Evolutionary conservation across 495 filamentous ascomycete species (phyloP).

Genomic region (Hypoxylon fragiforme): DNA sequence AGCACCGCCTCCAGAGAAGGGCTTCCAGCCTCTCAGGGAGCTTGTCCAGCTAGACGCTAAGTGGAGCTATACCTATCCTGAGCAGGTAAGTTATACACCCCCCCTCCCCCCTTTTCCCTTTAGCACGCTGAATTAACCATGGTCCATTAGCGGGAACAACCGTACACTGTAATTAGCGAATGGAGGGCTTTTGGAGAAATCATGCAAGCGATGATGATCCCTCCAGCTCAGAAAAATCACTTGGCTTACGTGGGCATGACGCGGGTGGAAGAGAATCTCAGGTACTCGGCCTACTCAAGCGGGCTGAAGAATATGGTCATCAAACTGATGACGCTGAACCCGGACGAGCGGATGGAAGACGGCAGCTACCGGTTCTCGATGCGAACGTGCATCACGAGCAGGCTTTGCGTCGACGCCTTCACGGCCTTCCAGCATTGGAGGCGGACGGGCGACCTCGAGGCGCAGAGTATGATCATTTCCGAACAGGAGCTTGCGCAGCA

Average conservation of each 20-base stretch:
- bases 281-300: conserved; percentile 10
- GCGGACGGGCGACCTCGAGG: conserved; percentile 1
- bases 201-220: conserved; percentile 38
- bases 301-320: conserved; percentile 29
- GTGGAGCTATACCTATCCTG: conserved; percentile 23
- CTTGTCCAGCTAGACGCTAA: conserved; percentile 10
- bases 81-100: conserved; percentile 19
- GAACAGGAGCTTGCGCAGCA: neutral
- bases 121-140: conserved; percentile 9
- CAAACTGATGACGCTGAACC: conserved; percentile 31
- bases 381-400: conserved; percentile 14
- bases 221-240: conserved; percentile 7
- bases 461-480: neutral
- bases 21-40: conserved; percentile 9
- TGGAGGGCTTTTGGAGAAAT: conserved; percentile 36
- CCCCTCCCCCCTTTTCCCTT: neutral
- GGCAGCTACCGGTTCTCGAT: neutral
- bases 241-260: conserved; percentile 8
- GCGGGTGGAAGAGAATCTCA: conserved; percentile 13
- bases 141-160: conserved; percentile 24
- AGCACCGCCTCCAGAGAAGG: conserved; percentile 7
- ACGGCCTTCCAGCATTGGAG: neutral
- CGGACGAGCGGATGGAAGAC: conserved; percentile 15
- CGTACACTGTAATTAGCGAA: conserved; percentile 36
- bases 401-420: conserved; percentile 2